phyloP scores from a whole-genome alignment of 2,329 filamentous ascomycete species.

The Fusarium buharicum region DNA sequence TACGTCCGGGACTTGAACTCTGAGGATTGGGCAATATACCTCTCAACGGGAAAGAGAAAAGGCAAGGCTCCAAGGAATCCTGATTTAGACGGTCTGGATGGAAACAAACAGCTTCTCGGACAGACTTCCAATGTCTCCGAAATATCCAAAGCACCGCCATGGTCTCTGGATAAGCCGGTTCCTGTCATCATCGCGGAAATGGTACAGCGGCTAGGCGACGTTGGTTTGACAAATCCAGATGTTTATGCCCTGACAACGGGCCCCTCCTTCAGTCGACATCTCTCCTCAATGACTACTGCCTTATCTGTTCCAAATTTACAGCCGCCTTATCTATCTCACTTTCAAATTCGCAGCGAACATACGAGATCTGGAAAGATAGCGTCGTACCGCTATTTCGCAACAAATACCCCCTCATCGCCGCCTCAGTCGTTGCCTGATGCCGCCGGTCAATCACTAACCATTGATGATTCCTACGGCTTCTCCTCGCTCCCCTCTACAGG shows the following conservation, averaged over 20 bases:
- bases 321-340: slow-evolving; percentile 48
- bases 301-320: slow-evolving; percentile 49
- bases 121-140: slow-evolving; percentile 42
- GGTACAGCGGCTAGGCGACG: slow-evolving; percentile 44
- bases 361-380: slow-evolving; percentile 52
- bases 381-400: slow-evolving; percentile 49
- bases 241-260: slow-evolving; percentile 53
- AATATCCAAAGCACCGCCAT: slow-evolving; percentile 45
- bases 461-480: slow-evolving; percentile 36
- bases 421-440: not conserved
- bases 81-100: slow-evolving; percentile 43
- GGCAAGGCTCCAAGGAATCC: slow-evolving; percentile 44
- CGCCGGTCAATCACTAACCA: not conserved
- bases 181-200: slow-evolving; percentile 47
- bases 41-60: slow-evolving; percentile 59
- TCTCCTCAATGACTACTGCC: slow-evolving; percentile 52
- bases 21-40: slow-evolving; percentile 66
- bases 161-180: slow-evolving; percentile 51
- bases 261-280: slow-evolving; percentile 51
- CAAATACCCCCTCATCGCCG: slow-evolving; percentile 1
- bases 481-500: slow-evolving; percentile 5
- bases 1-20: slow-evolving; percentile 65
- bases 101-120: slow-evolving; percentile 31
- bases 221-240: slow-evolving; percentile 52
- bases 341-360: slow-evolving; percentile 52